phyloP scores from a whole-genome alignment of 148 eudicot species.

The Diospyros kaki region DNA sequence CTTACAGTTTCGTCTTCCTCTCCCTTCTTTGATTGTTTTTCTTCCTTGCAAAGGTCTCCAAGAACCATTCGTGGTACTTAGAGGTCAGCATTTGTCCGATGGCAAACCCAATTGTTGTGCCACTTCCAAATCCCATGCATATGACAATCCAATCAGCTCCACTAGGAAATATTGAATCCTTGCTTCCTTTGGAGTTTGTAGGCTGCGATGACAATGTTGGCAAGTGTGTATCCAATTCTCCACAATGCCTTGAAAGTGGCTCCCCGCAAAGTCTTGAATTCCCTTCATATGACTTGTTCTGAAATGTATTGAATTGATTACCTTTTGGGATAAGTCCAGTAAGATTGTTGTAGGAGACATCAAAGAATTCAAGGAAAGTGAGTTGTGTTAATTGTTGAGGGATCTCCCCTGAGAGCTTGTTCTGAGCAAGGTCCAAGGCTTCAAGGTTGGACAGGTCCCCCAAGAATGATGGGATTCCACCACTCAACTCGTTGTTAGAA shows the following conservation, averaged over 20 bases:
- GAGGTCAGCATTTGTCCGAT: too few species aligned
- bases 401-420: conserved; percentile 36
- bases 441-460: conserved; percentile 26
- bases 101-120: too few species aligned
- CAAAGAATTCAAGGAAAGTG: conserved; percentile 25
- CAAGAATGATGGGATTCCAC: conserved; percentile 28
- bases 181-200: too few species aligned
- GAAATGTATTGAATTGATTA: conserved; percentile 33
- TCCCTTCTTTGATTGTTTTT: too few species aligned
- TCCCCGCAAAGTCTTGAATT: conserved; percentile 31
- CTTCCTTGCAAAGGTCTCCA: too few species aligned
- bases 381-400: conserved; percentile 27
- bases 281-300: conserved; percentile 24
- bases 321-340: conserved; percentile 35
- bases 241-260: not conserved
- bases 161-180: too few species aligned
- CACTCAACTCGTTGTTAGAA: conserved; percentile 33
- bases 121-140: too few species aligned
- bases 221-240: too few species aligned
- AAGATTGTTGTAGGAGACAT: conserved; percentile 36
- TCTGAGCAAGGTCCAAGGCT: conserved; percentile 36
- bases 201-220: too few species aligned
- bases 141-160: too few species aligned
- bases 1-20: too few species aligned
- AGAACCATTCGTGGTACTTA: too few species aligned